These are phyloP conservation scores for Cucurbita maxima DNA, from an alignment of 306 rosid genomes.

Conservation along the genomic window DNA sequence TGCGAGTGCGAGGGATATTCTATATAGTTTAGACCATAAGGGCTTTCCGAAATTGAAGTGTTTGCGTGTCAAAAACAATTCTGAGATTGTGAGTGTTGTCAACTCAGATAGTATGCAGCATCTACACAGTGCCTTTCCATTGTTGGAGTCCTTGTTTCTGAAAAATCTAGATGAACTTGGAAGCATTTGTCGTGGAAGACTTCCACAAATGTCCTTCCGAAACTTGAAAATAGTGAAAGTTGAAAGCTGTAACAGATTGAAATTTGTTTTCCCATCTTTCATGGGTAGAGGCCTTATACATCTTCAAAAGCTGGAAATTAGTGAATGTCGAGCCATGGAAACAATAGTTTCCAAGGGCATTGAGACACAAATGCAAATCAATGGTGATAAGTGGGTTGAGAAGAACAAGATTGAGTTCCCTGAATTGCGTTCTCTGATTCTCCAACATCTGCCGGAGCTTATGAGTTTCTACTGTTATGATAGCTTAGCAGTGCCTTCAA, in stretches of 20 bases:
- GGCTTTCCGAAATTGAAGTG: constrained; percentile 25
- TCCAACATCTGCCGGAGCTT: constrained; percentile 10
- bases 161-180: background rate
- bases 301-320: constrained; percentile 21
- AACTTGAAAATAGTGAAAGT: constrained; percentile 20
- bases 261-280: constrained; percentile 1
- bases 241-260: background rate
- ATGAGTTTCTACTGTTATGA: constrained; percentile 1
- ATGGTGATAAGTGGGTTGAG: constrained; percentile 8
- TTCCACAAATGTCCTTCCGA: constrained; percentile 8
- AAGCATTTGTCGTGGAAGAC: constrained; percentile 1
- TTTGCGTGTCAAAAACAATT: constrained; percentile 20
- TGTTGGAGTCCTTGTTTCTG: constrained; percentile 15
- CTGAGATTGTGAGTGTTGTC: constrained; percentile 10
- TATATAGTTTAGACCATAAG: constrained; percentile 16
- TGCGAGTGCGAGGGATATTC: constrained; percentile 18
- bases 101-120: background rate
- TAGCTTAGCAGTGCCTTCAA: background rate
- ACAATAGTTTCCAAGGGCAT: constrained; percentile 4
- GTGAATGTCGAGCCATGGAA: constrained; percentile 12
- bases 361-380: background rate
- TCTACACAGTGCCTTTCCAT: constrained; percentile 6
- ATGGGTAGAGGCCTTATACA: background rate
- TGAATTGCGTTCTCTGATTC: background rate
- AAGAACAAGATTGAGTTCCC: constrained; percentile 2